Conservation (phyloP, 441 rosid genomes). For the Aquilaria agallochum region DNA sequence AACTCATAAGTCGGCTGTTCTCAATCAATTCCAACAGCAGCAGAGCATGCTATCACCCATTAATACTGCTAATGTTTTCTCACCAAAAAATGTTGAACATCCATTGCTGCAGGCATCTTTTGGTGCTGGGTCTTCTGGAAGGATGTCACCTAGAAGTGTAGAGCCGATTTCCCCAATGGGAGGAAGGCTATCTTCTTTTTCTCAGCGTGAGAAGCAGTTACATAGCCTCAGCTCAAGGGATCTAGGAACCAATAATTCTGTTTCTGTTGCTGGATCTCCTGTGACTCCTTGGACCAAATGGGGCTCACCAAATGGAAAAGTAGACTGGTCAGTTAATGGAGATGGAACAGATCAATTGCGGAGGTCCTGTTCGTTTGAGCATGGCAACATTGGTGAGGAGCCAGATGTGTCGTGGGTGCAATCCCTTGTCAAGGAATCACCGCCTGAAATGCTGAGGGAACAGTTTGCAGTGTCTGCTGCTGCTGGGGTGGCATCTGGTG, state of each 20-base stretch:
- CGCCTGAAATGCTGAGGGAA: constrained; percentile 40
- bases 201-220: constrained; percentile 49
- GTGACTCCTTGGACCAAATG: constrained; percentile 41
- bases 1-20: constrained; percentile 39
- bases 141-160: constrained; percentile 51
- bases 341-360: constrained; percentile 26
- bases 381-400: constrained; percentile 31
- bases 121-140: constrained; percentile 45
- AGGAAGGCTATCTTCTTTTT: constrained; percentile 31
- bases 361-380: constrained; percentile 36
- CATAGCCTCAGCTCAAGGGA: constrained; percentile 46
- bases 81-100: constrained; percentile 42
- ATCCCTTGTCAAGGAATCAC: constrained; percentile 51
- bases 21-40: constrained; percentile 49
- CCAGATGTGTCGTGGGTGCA: constrained; percentile 57
- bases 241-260: constrained; percentile 24
- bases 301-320: constrained; percentile 44
- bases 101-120: constrained; percentile 37
- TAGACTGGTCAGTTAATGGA: constrained; percentile 47
- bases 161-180: constrained; percentile 56
- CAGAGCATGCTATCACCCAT: constrained; percentile 46
- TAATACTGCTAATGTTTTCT: constrained; percentile 37
- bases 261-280: constrained; percentile 30
- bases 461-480: constrained; percentile 20
- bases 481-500: constrained; percentile 22